Base-by-base conservation (phyloP, 2,329 filamentous ascomycete species). In the Neonectria coccinea region DNA sequence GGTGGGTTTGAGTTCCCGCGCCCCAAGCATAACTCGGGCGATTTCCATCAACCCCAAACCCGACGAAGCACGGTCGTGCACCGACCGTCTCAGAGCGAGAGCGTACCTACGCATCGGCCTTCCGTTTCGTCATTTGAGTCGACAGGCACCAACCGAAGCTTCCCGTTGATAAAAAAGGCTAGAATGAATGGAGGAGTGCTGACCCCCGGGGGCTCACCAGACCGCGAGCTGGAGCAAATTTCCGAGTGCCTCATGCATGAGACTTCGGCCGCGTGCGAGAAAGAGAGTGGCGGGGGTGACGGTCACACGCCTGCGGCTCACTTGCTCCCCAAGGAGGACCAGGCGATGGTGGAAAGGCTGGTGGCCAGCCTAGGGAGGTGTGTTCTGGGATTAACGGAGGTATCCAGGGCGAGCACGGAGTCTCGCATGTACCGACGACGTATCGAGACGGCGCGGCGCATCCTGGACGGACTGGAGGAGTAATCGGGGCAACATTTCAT, bases 361-460 rank as follows among this genome's bases (percentile, higher is more conserved):
- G 86, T 90, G 25, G 87, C 84, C 2, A 86, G 84, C 67, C 78
- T 91, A 1, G 88, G 88, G 14, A 83, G 84, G 68, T 90, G 88
- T 63, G 86, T 90, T 1, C 75, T 89, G 9, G 86, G 83, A 31
- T 71, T 91, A 66, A 82, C 85, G 62, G 83, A 91, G 78, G 78
- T 83, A 56, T 81, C 86, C 68, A 79, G 80, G 68, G 79, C 85
- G 62, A 84, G 84, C 70, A 79, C 87, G 65, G 87, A 92, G 70
- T 86, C 85, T 54, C 84, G 89, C 59, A 83, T 90, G 64, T 89
- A 92, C 77, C 84, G 93, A 64, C 83, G 91, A 67, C 85, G 91
- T 69, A 84, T 97, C 55, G 92, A 97, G 69, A 87, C 89, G 56
- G 94, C 93, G 5, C 88, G 89, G 64, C 85, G 87, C 56, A 86